phyloP scores from a whole-genome alignment of 345 rosid species.

The Citrus cavaleriei region DNA sequence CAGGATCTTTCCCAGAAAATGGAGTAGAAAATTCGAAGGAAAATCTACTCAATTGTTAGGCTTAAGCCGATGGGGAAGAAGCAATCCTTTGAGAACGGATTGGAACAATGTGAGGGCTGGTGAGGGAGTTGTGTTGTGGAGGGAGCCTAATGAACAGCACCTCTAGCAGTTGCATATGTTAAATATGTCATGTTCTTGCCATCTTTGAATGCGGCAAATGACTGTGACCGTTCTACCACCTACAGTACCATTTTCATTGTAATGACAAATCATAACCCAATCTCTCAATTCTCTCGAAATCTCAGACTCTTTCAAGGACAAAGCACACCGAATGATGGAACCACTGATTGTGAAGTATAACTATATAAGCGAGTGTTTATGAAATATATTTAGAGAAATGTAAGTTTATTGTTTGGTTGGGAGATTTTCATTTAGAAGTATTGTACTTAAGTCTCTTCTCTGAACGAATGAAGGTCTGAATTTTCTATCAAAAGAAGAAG shows the following conservation, averaged over 20 bases:
- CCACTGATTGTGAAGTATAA: too few species aligned
- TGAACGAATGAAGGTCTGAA: too few species aligned
- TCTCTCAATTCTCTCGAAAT: too few species aligned
- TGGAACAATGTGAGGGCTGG: slow-evolving; percentile 21
- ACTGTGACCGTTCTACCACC: slow-evolving; percentile 30
- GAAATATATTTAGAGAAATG: too few species aligned
- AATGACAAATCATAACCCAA: too few species aligned
- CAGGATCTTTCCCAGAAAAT: neutral
- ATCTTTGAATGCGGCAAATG: slow-evolving; percentile 6
- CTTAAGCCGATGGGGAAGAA: neutral
- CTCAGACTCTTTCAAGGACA: too few species aligned
- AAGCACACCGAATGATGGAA: too few species aligned
- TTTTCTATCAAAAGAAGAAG: too few species aligned
- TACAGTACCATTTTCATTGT: neutral
- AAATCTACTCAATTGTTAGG: neutral
- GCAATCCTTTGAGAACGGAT: slow-evolving; percentile 14
- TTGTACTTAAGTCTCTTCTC: too few species aligned
- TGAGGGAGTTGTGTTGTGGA: slow-evolving; percentile 19
- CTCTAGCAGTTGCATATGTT: slow-evolving; percentile 21
- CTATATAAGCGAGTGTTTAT: too few species aligned
- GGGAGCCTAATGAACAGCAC: slow-evolving; percentile 24
- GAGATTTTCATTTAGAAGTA: too few species aligned
- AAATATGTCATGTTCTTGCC: slow-evolving; percentile 15
- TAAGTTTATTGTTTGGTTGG: too few species aligned
- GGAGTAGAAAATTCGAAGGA: neutral